Evolutionary conservation across 1,284 basidiomycete species (phyloP), one percentile per base, ranked within the genome.

Genomic region (Microbotryum scabiosae): DNA sequence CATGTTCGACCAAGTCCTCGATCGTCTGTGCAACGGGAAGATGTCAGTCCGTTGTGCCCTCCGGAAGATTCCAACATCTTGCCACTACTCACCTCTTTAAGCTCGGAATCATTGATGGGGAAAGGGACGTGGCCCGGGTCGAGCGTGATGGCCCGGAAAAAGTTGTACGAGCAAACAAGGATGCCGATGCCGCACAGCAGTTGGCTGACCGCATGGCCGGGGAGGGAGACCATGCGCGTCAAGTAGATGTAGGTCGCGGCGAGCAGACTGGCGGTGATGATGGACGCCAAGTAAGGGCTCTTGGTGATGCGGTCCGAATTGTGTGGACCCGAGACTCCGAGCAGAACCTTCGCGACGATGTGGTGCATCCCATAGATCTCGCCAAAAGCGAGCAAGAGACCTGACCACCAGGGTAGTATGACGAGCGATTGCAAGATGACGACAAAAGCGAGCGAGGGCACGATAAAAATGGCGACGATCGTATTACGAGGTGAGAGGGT

Each of bases 41-140:
- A 48, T 50, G 51, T 10, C 41, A 47, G 5, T 18, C 21, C 50
- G 26, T 44, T 36, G 54, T 51, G 46, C 56, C 30, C 51, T 52
- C 28, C 48, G 14, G 21, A 5, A 47, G 43, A 20, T 49, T 6
- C 23, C 8, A 43, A 14, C 45, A 2, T 50, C 66, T 45, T 23
- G 46, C n/a, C 45, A 21, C n/a, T 26, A 75, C 82, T 53, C 61
- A 87, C 87, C 61, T 85, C 82, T 78, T 88, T 91, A 36, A 92
- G 76, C 73, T 94, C 90, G 66, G 90, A 87, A 61, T 82, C 71
- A 44, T 69, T 87, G 2, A 82, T 77, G 1, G 90, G 85, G 59
- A 84, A 84, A 0, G 89, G 87, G 60, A 90, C 89, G 57, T 83
- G 85, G n/a, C 94, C 94, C 2, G 94, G 87, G 73, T 97, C 92